Evolutionary conservation across 2,329 filamentous ascomycete genomes (phyloP), one percentile per base, ranked within the genome.

Genomic region (Pseudocercospora eumusae): DNA sequence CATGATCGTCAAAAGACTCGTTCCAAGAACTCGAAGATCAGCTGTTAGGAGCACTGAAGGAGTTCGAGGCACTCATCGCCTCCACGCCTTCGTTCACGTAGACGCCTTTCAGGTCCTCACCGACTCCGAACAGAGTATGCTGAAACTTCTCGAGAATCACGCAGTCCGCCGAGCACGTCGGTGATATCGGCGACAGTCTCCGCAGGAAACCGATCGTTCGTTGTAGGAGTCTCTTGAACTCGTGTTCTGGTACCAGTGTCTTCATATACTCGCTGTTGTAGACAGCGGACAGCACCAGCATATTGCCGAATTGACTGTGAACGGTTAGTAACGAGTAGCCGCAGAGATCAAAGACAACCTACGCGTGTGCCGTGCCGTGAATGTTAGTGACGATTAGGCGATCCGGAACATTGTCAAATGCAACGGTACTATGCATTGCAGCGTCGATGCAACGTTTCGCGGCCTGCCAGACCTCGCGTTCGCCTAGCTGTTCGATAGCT

Each of bases 281-380:
- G 3, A 89, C 90, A 1, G 93, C 92, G 25, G 91, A 87, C 2
- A 99, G 84, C n/a, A 96, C 91, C 54, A 98, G 82, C 71, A 97
- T 86, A 74, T 98, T 98, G 62, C 95, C 93, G 81, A 96, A 99
- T 91, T 99, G 95, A 5, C 93, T 96, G 56, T 13, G 21, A 60
- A 60, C 60, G 40, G 63, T 77, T 66, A 76, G 72, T 61, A 53
- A 33, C 56, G 18, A 42, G 56, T 15, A 7, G 7, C 7, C 9
- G 28, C n/a, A 25, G 11, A 31, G 15, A 11, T 36, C 10, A 44
- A 52, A 52, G 53, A 52, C 13, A 31, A 86, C 91, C 86, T 90
- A 96, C 91, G 93, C 93, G 82, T 97, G 93, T 65, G 92, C 90
- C 18, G 93, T 98, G 57, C 93, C 93, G 77, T 96, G 96, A 23